phyloP scores from a whole-genome alignment of 305 asterid genomes.

The Fraxinus sp. region DNA sequence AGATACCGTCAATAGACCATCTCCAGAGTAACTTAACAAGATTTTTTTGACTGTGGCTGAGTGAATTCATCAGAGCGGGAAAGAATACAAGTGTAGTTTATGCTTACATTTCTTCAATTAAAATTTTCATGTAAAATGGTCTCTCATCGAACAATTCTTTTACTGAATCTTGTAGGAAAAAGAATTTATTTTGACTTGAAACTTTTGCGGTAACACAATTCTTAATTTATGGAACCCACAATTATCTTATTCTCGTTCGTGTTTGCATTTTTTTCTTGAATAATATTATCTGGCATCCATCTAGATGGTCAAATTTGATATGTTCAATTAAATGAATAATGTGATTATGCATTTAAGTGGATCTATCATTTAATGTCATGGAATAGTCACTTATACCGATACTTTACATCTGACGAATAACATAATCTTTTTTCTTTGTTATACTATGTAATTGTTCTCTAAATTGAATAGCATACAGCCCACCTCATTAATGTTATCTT shows the following conservation, averaged over 20 bases:
- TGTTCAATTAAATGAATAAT: too few relatives aligned
- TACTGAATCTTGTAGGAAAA: not conserved
- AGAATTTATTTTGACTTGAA: not conserved
- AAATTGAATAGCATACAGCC: not conserved
- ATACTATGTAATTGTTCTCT: not conserved
- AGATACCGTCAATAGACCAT: constrained; percentile 8
- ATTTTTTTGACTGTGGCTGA: constrained; percentile 10
- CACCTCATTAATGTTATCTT: not conserved
- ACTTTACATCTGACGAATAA: too few relatives aligned
- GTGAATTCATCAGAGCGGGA: constrained; percentile 2
- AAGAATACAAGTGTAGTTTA: constrained; percentile 17
- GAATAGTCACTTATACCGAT: too few relatives aligned
- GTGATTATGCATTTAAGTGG: too few relatives aligned
- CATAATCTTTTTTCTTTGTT: too few relatives aligned
- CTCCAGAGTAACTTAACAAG: constrained; percentile 6
- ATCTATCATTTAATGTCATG: too few relatives aligned
- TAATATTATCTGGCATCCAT: too few relatives aligned
- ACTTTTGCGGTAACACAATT: too few relatives aligned
- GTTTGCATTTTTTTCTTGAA: not conserved
- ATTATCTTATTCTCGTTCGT: not conserved
- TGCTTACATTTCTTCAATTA: not conserved
- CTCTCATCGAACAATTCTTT: not conserved
- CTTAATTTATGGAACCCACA: not conserved
- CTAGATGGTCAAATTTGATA: too few relatives aligned
- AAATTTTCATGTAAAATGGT: not conserved